Evolutionary conservation across 768 basidiomycete species (phyloP).

Genomic region (Trametes coccinea): DNA sequence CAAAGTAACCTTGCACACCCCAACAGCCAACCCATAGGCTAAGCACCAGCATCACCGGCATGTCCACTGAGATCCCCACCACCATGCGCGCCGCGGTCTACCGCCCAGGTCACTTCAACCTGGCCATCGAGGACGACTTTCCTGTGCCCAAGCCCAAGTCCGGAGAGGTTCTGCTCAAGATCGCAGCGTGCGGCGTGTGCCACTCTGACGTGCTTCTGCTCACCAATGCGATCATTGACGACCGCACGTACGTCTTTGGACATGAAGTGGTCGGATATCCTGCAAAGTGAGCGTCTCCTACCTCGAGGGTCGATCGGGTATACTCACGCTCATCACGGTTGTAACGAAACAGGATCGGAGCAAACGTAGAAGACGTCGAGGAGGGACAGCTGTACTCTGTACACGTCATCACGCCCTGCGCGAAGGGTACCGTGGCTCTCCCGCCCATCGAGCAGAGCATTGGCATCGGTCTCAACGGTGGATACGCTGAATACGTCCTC

Average conservation of each 20-base stretch:
- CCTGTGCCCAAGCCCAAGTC: conserved; percentile 35
- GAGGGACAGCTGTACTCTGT: not conserved
- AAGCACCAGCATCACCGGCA: not conserved
- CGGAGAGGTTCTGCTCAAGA: conserved; percentile 43
- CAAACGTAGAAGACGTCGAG: not conserved
- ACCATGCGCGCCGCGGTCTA: not conserved
- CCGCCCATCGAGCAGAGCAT: not conserved
- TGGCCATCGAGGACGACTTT: not conserved
- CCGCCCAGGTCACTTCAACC: not conserved
- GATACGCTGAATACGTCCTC: conserved; percentile 11
- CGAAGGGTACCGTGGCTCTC: not conserved
- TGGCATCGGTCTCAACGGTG: conserved; percentile 7
- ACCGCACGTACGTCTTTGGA: not conserved
- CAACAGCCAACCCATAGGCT: not conserved
- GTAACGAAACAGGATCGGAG: not conserved
- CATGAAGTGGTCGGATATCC: not conserved
- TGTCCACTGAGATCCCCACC: not conserved
- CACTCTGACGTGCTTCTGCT: not conserved
- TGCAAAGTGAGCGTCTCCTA: not conserved
- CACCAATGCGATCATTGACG: not conserved
- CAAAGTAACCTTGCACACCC: not conserved
- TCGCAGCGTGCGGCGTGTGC: conserved; percentile 20
- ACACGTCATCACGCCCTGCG: not conserved
- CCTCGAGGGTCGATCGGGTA: not conserved
- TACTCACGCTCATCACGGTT: not conserved